These are phyloP conservation scores for Pythium pectinolyticum DNA, from an alignment of 352 stramenopile species.

Conservation along the genomic window DNA sequence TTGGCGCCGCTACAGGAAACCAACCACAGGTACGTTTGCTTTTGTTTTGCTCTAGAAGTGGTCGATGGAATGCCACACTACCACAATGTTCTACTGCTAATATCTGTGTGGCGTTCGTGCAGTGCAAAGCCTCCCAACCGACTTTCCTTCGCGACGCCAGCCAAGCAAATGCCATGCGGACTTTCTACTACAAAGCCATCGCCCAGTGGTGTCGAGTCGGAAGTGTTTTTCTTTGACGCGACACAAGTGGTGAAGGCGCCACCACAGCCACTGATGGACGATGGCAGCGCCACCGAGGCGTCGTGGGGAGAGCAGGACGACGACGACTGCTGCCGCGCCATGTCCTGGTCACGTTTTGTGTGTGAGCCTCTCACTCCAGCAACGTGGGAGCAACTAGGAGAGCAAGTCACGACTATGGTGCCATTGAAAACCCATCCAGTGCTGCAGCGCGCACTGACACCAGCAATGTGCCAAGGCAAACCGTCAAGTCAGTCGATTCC, in stretches of 20 bases:
- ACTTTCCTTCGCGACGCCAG: neutral
- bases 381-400: constrained; percentile 25
- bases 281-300: constrained; percentile 17
- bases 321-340: constrained; percentile 1
- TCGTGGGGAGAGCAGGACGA: constrained; percentile 24
- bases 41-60: no score
- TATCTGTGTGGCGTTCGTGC: no score
- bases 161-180: neutral
- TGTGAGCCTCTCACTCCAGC: neutral
- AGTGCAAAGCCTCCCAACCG: no score
- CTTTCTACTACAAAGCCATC: neutral
- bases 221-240: constrained; percentile 48
- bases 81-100: neutral
- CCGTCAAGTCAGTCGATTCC: no score
- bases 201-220: constrained; percentile 1
- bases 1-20: neutral
- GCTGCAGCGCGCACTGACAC: neutral
- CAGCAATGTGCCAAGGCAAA: no score
- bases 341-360: constrained; percentile 3
- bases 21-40: neutral
- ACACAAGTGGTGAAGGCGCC: constrained; percentile 29
- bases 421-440: neutral
- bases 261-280: neutral
- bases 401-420: no score
- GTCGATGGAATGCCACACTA: no score